Base-by-base conservation (phyloP, 164 flowering plant genomes). In the Nymphaea thermarum region DNA sequence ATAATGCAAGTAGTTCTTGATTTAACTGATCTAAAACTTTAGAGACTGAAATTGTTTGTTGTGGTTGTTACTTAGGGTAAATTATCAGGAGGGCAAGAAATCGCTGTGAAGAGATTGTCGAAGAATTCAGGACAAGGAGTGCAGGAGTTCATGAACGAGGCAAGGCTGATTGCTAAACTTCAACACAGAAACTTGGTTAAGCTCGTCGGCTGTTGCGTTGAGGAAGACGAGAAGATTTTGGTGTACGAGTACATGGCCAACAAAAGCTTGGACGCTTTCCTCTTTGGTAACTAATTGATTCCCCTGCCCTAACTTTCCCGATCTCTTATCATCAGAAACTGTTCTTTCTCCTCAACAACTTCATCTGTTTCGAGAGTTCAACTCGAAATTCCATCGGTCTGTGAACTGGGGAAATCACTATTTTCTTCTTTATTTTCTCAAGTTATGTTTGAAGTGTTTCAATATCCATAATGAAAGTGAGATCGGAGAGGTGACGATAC, bases 131-230 rank as follows among this genome's bases (percentile, higher is more conserved):
- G 69, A 17, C 77, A 75, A 68, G 74, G 77, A 11, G 2, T 66
- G 3, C 55, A 53, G 4, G 77, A 75, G 59, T 75, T 75, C 42
- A 75, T 65, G 53, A 71, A 68, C 51, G 77, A 75, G 42, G 72
- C 71, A 43, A 59, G 66, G 6, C 17, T 71, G 44, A 77, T 77
- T 25, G 44, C 76, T 7, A 77, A 68, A 60, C 79, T 77, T 47
- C 76, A 77, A 16, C 79, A 73, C 60, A 68, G 79, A 53, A 77
- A 77, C 60, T 60, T 73, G 43, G 79, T 77, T 7, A 71, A 66
- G 17, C 74, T 77, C 6, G 25, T 71, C 12, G 79, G 79, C 0
- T 73, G 72, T 4, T 77, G 76, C 65, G 63, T 65, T 43, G 63
- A 70, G 5, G 76, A 62, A 41, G 70, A 67, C 7, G 76, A 73